phyloP scores from a whole-genome alignment of 1,139 yeast genomes.

The Sugiyamaella japonica region DNA sequence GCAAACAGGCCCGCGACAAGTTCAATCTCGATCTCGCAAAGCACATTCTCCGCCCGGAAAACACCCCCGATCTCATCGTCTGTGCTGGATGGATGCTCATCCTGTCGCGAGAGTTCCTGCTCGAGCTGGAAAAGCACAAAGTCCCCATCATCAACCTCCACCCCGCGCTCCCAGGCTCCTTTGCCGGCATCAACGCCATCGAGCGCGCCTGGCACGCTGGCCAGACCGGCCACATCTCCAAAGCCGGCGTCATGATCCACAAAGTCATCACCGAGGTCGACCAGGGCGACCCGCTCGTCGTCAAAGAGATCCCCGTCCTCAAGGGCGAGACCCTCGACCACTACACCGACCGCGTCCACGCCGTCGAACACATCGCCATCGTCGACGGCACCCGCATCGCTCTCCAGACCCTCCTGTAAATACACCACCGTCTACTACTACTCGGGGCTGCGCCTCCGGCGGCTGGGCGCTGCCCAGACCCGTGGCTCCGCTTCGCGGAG shows the following conservation, averaged over 20 bases:
- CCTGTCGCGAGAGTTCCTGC: slow-evolving; percentile 70
- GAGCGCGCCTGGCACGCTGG: slow-evolving; percentile 97
- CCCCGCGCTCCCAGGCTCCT: no score
- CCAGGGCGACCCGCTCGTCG: slow-evolving; percentile 84
- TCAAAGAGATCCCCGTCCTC: slow-evolving; percentile 68
- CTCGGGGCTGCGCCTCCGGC: no score
- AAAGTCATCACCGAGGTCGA: slow-evolving; percentile 93
- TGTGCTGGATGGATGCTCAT: slow-evolving; percentile 99
- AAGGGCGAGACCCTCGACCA: slow-evolving; percentile 74
- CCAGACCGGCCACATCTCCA: slow-evolving; percentile 67
- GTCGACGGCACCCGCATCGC: slow-evolving; percentile 83
- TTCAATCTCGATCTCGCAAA: slow-evolving; percentile 80
- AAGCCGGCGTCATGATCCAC: slow-evolving; percentile 98
- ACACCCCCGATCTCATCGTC: slow-evolving; percentile 76
- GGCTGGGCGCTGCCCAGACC: no score
- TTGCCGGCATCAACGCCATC: slow-evolving; percentile 96
- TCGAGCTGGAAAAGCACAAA: slow-evolving; percentile 55
- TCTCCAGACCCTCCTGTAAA: slow-evolving; percentile 43
- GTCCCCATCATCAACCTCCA: slow-evolving; percentile 87
- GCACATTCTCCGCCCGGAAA: slow-evolving; percentile 48
- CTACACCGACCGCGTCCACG: slow-evolving; percentile 84
- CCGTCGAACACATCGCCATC: slow-evolving; percentile 81
- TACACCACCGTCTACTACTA: no score
- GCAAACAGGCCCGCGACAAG: slow-evolving; percentile 60
- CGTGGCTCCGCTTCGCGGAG: no score